Conservation (phyloP, 805 yeast genomes). For the Candida hispaniensis region DNA sequence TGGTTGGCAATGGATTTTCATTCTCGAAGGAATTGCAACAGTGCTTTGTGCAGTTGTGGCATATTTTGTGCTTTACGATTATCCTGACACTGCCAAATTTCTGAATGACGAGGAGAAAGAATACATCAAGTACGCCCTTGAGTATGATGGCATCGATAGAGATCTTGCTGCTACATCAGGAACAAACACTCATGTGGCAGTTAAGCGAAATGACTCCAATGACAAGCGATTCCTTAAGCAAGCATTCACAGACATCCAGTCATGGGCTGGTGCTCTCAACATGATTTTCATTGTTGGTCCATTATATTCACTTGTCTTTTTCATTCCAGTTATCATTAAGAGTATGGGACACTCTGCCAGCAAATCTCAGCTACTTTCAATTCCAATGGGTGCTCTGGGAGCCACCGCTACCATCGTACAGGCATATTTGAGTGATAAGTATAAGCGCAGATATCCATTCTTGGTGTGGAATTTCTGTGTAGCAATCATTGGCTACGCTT, state of each 20-base stretch:
- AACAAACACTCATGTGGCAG: slow-evolving; percentile 31
- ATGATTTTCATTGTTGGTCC: slow-evolving; percentile 35
- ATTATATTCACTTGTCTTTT: slow-evolving; percentile 48
- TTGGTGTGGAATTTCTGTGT: slow-evolving; percentile 23
- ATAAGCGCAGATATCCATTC: slow-evolving; percentile 28
- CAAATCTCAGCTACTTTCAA: slow-evolving; percentile 39
- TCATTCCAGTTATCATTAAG: slow-evolving; percentile 45
- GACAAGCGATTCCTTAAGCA: slow-evolving; percentile 40
- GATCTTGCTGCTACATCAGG: slow-evolving; percentile 9
- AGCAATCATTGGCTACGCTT: slow-evolving; percentile 30
- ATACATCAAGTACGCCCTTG: slow-evolving; percentile 28
- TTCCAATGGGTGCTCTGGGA: slow-evolving; percentile 34
- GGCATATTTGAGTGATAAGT: slow-evolving; percentile 24
- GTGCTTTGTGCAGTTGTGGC: slow-evolving; percentile 26
- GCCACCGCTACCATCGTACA: slow-evolving; percentile 26
- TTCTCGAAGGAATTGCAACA: slow-evolving; percentile 41
- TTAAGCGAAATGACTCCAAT: slow-evolving; percentile 35
- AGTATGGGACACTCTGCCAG: slow-evolving; percentile 50
- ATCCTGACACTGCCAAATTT: slow-evolving; percentile 49
- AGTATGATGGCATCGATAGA: slow-evolving; percentile 13
- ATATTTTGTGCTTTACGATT: slow-evolving; percentile 33
- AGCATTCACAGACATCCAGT: slow-evolving; percentile 42
- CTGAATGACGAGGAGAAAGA: slow-evolving; percentile 34
- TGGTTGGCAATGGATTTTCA: slow-evolving; percentile 44
- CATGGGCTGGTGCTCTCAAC: slow-evolving; percentile 34